A percentile compares a stretch with the other conserved stretches of the same genome.
Evolutionary conservation across 163 green algal species (phyloP).

Genomic region (Coccomyxa subellipsoidea): DNA sequence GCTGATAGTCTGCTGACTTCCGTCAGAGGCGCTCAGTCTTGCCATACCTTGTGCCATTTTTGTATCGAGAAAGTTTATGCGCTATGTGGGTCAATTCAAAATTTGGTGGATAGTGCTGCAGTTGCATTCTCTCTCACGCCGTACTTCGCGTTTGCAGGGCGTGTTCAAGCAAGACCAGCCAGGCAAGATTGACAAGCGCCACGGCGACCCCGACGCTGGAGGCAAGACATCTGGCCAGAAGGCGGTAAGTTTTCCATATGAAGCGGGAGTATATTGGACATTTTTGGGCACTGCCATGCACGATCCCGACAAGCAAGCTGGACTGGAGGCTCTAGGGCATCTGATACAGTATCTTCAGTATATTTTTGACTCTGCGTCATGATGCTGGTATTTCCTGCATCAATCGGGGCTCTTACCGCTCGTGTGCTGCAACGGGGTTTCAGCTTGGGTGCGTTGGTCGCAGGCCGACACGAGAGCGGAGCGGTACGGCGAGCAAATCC

Average conservation of each 20-base stretch:
- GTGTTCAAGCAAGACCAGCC: background rate
- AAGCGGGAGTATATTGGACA: background rate
- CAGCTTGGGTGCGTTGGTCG: background rate
- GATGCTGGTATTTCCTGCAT: background rate
- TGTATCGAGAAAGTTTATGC: background rate
- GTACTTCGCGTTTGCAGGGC: background rate
- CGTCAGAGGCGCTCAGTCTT: background rate
- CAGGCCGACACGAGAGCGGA: background rate
- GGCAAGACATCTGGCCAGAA: slow-evolving; percentile 6
- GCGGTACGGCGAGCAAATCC: slow-evolving; percentile 3
- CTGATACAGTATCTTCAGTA: background rate
- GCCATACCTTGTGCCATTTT: background rate
- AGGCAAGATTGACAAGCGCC: slow-evolving; percentile 9
- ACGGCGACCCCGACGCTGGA: background rate
- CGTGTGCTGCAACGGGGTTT: background rate
- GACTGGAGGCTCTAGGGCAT: background rate
- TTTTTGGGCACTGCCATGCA: background rate
- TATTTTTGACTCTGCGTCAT: background rate
- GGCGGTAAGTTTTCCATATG: background rate
- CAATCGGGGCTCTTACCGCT: background rate
- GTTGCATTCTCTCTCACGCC: background rate
- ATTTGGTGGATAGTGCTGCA: background rate
- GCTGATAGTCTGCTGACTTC: background rate
- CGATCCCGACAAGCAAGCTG: background rate
- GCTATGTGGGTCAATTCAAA: background rate